phyloP scores from a whole-genome alignment of 306 rosid genomes.

The Quercus bicolor region DNA sequence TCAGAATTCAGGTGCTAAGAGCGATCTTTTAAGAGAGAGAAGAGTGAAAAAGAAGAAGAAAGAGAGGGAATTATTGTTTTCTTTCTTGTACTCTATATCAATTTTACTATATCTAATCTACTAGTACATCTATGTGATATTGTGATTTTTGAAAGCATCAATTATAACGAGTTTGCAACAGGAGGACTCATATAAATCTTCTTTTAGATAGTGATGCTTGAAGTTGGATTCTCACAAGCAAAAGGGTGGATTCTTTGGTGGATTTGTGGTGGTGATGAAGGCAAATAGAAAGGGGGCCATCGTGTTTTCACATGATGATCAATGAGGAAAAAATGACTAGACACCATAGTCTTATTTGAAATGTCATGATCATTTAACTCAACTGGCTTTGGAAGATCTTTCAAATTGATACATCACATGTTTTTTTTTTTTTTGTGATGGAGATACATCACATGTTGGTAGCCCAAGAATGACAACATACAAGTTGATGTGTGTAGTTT shows the following conservation, averaged over 20 bases:
- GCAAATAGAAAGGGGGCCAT: conserved; percentile 19
- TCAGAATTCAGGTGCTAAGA: no score
- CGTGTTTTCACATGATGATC: background rate
- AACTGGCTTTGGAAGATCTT: conserved; percentile 19
- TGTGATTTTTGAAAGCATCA: background rate
- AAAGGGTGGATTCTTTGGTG: background rate
- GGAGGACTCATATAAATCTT: conserved; percentile 3
- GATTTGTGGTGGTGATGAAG: conserved; percentile 13
- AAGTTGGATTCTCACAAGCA: background rate
- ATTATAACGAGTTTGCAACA: background rate
- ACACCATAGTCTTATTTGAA: conserved; percentile 28
- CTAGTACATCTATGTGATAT: no score
- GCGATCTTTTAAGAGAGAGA: no score
- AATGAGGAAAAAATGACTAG: conserved; percentile 31
- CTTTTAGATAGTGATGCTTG: conserved; percentile 26
- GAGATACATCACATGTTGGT: background rate
- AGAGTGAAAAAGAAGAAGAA: no score
- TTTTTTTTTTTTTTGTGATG: no score
- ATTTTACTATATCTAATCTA: no score
- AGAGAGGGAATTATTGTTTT: no score
- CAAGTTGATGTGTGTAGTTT: conserved; percentile 13
- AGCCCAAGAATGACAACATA: conserved; percentile 4
- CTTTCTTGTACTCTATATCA: no score
- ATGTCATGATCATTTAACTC: conserved; percentile 34
- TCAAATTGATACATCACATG: conserved; percentile 5